Conservation (phyloP, 2,329 filamentous ascomycete species). For the Aureobasidium pullulans region DNA sequence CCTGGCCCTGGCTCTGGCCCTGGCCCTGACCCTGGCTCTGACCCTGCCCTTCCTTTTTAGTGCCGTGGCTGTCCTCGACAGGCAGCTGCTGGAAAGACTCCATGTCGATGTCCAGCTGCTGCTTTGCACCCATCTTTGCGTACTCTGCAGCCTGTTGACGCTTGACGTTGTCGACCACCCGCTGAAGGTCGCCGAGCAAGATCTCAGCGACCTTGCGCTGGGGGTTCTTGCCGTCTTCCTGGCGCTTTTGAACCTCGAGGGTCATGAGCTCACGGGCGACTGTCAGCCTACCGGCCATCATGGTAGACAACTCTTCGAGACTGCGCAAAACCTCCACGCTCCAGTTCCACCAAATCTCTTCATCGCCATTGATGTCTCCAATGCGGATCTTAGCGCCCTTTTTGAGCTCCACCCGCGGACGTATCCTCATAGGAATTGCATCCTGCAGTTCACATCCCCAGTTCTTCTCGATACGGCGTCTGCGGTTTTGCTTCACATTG, state of each 20-base stretch:
- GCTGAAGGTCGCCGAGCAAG: slow-evolving; percentile 16
- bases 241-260: slow-evolving; percentile 14
- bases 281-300: slow-evolving; percentile 14
- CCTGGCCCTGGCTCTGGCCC: not conserved
- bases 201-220: slow-evolving; percentile 17
- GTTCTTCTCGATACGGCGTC: slow-evolving; percentile 14
- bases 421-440: slow-evolving; percentile 14
- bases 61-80: not conserved
- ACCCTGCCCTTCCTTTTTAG: not conserved
- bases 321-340: slow-evolving; percentile 16
- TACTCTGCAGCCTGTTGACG: not conserved
- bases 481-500: slow-evolving; percentile 16
- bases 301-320: slow-evolving; percentile 17
- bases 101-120: not conserved
- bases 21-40: not conserved
- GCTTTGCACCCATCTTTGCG: not conserved
- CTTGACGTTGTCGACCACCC: slow-evolving; percentile 11
- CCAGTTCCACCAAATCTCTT: slow-evolving; percentile 18
- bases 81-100: not conserved
- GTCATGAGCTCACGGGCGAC: slow-evolving; percentile 14
- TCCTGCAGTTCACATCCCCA: slow-evolving; percentile 12
- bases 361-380: not conserved
- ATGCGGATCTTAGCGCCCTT: slow-evolving; percentile 17
- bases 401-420: slow-evolving; percentile 17
- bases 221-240: slow-evolving; percentile 12